Evolutionary conservation across 768 basidiomycete species (phyloP), one percentile per base, ranked within the genome.

Genomic region (Tulasnella sp.): DNA sequence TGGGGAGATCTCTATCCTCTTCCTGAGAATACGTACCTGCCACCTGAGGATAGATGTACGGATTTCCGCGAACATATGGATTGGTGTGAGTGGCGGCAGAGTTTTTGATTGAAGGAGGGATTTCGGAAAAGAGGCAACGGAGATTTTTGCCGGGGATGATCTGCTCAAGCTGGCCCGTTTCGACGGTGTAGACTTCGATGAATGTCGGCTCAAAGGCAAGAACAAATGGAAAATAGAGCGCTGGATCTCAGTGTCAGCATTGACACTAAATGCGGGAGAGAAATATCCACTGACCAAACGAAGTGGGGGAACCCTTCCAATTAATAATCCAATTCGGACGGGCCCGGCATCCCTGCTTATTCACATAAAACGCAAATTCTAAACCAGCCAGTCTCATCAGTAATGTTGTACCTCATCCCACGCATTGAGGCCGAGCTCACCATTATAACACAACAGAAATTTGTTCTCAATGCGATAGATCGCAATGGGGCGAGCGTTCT

Each of bases 281-380:
- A 11, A 3, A 40, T 20, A 1, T 2, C 23, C 3, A 85, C 94
- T 82, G 83, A 98, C 97, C 98, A 82, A 99, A 99, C 51, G 93
- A 92, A 6, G 94, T 94, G 0, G 98, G 98, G 61, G 87, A 87
- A 13, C 98, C 98, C 84, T 99, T 96, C 98, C 98, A 99, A 80
- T 93, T 88, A 20, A 99, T 94, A 88, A 96, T 94, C 87, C 98
- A 99, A 78, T 94, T 91, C 80, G 90, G 92, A 75, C 94, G 87
- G 71, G 96, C 94, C 79, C 95, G 87, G 86, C 95, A 93, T 2
- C 98, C 98, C 80, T 91, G 96, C 86, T 94, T 95, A 85, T 99
- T 97, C 80, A 99, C 96, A 84, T 98, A 99, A 83, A 99, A 99
- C 0, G 98, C 98, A 83, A 98, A 99, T 85, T 99, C 98, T 98